These are phyloP conservation scores for Acer saccharum DNA, from an alignment of 345 rosid species.

Conservation along the genomic window DNA sequence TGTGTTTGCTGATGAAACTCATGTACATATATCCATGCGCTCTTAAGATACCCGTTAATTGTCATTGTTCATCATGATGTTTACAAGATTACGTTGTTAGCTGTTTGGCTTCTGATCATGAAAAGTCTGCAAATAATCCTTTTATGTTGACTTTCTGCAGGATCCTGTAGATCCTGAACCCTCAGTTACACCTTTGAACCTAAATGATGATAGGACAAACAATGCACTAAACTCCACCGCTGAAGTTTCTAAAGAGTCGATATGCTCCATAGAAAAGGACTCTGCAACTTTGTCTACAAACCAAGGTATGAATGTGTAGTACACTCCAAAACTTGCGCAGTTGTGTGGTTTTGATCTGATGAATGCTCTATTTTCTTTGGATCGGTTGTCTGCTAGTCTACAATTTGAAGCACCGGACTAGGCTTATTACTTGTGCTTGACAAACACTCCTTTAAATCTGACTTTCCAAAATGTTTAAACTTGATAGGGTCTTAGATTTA, in stretches of 20 bases:
- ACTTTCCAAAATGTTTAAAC: not conserved
- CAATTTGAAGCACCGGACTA: not conserved
- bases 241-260: slow-evolving; percentile 32
- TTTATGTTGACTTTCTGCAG: slow-evolving; percentile 28
- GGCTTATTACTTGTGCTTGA: not conserved
- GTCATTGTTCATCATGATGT: slow-evolving; percentile 7
- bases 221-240: slow-evolving; percentile 27
- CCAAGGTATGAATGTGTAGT: slow-evolving; percentile 38
- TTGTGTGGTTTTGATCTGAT: not conserved
- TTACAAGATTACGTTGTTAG: slow-evolving; percentile 1
- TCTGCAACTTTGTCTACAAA: slow-evolving; percentile 24
- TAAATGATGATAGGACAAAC: slow-evolving; percentile 35
- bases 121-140: not conserved
- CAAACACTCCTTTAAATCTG: not conserved
- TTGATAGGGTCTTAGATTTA: not conserved
- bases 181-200: slow-evolving; percentile 32
- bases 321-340: not conserved
- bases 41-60: not conserved
- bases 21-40: not conserved
- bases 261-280: slow-evolving; percentile 18
- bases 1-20: not conserved
- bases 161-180: slow-evolving; percentile 33
- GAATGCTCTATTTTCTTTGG: not conserved
- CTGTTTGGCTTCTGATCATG: not conserved
- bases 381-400: not conserved